phyloP scores from a whole-genome alignment of 2,329 filamentous ascomycete genomes.

The Sclerotinia glacialis region DNA sequence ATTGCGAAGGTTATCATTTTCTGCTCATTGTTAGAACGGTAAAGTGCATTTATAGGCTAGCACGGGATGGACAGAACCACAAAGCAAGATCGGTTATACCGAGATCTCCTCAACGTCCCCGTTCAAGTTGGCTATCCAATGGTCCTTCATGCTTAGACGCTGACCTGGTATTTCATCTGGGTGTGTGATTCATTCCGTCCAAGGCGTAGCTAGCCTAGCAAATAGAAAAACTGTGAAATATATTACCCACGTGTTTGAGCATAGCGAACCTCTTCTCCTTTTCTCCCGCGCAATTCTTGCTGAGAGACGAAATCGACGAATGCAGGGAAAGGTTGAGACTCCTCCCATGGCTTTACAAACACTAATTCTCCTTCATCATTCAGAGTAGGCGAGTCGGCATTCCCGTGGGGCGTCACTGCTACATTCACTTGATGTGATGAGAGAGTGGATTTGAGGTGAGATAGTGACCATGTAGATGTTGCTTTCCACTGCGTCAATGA shows the following conservation, averaged over 20 bases:
- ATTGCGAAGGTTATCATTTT: slow-evolving; percentile 76
- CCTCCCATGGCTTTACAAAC: slow-evolving; percentile 72
- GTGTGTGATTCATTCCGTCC: no score
- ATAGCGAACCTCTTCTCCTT: slow-evolving; percentile 57
- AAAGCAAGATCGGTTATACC: no score
- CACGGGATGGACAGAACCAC: background rate
- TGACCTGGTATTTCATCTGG: no score
- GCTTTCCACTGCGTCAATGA: slow-evolving; percentile 13
- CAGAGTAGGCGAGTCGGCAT: slow-evolving; percentile 53
- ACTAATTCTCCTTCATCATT: slow-evolving; percentile 42
- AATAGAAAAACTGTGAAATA: slow-evolving; percentile 18
- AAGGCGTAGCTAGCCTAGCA: no score
- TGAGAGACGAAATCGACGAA: slow-evolving; percentile 61
- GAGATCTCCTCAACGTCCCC: no score
- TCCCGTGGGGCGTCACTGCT: slow-evolving; percentile 36
- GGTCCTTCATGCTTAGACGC: no score
- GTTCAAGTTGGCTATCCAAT: no score
- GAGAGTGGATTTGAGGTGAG: slow-evolving; percentile 21
- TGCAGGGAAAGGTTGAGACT: slow-evolving; percentile 57
- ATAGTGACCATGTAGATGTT: slow-evolving; percentile 20
- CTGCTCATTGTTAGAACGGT: slow-evolving; percentile 41
- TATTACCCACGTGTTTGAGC: slow-evolving; percentile 66
- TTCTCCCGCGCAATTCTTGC: slow-evolving; percentile 49
- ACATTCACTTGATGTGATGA: slow-evolving; percentile 18
- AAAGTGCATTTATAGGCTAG: background rate